Conservation (phyloP, 2,329 filamentous ascomycete species). For the Albifimbria verrucaria region DNA sequence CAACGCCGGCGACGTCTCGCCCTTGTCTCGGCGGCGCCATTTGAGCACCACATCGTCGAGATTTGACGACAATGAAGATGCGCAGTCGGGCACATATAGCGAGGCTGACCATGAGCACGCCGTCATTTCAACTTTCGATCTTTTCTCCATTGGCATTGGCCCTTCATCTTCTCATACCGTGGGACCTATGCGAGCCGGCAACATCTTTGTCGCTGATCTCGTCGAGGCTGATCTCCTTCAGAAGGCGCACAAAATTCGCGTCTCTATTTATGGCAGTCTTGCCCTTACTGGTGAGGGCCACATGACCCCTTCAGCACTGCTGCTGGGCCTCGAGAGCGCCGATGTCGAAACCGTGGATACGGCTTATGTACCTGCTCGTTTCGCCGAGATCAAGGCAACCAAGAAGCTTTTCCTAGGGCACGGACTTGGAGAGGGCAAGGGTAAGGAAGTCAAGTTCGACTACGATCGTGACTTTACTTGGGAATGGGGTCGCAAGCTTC, state of each 20-base stretch:
- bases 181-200: conserved; percentile 49
- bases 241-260: conserved; percentile 43
- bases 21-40: neutral
- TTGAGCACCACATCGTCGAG: conserved; percentile 3
- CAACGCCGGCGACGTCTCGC: neutral
- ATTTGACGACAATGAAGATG: conserved; percentile 23
- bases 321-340: conserved; percentile 47
- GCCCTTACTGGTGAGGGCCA: conserved; percentile 49
- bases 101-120: conserved; percentile 49
- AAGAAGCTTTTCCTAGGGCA: conserved; percentile 43
- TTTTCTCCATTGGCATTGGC: conserved; percentile 50
- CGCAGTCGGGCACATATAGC: conserved; percentile 38
- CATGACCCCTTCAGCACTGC: conserved; percentile 47
- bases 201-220: conserved; percentile 47
- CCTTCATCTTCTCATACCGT: conserved; percentile 50
- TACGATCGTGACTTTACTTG: conserved; percentile 47
- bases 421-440: conserved; percentile 34
- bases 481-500: conserved; percentile 50
- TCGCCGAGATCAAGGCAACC: conserved; percentile 40
- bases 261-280: conserved; percentile 47
- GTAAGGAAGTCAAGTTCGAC: conserved; percentile 45
- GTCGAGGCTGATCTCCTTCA: conserved; percentile 41
- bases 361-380: conserved; percentile 42
- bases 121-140: conserved; percentile 49
- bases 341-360: conserved; percentile 49